Percentiles rank a stretch among this genome's conserved stretches.
Evolutionary conservation across 768 basidiomycete species (phyloP).

Genomic region (Crepidotus variabilis): DNA sequence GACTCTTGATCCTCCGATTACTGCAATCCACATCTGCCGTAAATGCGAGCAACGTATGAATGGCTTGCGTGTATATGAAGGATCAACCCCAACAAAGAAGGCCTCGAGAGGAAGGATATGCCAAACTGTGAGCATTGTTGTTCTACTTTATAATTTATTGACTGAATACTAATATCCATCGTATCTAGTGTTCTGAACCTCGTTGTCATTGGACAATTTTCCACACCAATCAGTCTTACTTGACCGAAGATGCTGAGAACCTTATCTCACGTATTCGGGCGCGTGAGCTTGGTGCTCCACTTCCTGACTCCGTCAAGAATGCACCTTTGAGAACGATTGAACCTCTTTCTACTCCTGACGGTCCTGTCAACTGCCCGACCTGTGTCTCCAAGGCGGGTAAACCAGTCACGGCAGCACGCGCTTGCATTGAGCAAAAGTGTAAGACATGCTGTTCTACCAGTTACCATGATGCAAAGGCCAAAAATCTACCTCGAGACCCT

Average conservation of each 20-base stretch:
- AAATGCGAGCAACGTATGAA: not conserved
- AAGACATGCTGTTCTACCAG: slow-evolving; percentile 4
- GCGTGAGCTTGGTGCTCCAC: slow-evolving; percentile 1
- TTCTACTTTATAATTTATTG: not conserved
- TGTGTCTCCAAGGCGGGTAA: slow-evolving; percentile 2
- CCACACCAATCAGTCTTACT: slow-evolving; percentile 1
- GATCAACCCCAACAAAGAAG: slow-evolving; percentile 1
- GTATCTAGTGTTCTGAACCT: slow-evolving; percentile 4
- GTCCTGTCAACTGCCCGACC: not conserved
- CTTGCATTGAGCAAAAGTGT: slow-evolving; percentile 6
- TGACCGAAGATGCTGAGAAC: slow-evolving; percentile 3
- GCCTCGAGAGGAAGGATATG: slow-evolving; percentile 5
- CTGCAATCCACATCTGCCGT: not conserved
- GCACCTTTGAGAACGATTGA: slow-evolving; percentile 2
- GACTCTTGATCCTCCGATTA: not conserved
- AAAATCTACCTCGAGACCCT: slow-evolving; percentile 3
- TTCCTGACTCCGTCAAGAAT: not conserved
- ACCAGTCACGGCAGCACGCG: not conserved
- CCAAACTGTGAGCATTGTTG: slow-evolving; percentile 2
- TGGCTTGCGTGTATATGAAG: slow-evolving; percentile 11
- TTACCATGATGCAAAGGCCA: not conserved
- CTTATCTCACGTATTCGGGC: slow-evolving; percentile 5
- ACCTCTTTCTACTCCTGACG: slow-evolving; percentile 1
- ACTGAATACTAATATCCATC: not conserved
- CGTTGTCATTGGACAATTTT: slow-evolving; percentile 2